These are phyloP conservation scores for Croton setiger DNA, from an alignment of 441 rosid species.

Conservation along the genomic window DNA sequence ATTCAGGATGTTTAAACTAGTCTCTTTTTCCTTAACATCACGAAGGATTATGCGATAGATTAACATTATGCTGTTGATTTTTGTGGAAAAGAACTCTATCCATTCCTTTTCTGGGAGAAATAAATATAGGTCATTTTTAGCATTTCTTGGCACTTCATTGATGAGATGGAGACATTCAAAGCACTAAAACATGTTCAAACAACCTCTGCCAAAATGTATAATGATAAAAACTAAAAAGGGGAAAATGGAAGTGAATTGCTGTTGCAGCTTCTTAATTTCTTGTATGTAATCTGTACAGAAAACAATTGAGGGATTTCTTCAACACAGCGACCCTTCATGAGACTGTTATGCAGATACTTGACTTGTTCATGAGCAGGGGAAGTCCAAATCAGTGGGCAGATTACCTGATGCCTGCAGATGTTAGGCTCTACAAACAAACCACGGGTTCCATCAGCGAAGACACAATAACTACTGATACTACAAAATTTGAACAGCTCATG, in stretches of 20 bases:
- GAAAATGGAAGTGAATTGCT: not conserved
- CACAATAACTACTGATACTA: constrained; percentile 24
- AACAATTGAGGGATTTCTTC: constrained; percentile 66
- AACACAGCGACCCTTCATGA: constrained; percentile 45
- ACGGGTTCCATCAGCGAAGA: constrained; percentile 30
- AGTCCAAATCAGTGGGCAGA: constrained; percentile 73
- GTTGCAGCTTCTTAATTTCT: constrained; percentile 10
- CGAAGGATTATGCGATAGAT: not conserved
- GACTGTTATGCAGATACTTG: constrained; percentile 59
- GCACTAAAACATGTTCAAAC: not conserved
- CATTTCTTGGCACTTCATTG: constrained; percentile 1
- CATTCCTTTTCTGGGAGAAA: not conserved
- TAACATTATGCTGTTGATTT: not conserved
- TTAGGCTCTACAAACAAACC: constrained; percentile 31
- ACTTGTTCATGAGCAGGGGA: constrained; percentile 66
- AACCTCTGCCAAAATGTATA: not conserved
- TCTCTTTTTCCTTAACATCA: not conserved
- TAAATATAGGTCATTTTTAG: not conserved
- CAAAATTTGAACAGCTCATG: constrained; percentile 81
- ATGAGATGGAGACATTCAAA: not conserved
- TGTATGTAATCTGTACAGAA: constrained; percentile 45
- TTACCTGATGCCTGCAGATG: constrained; percentile 66
- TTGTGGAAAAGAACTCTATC: not conserved
- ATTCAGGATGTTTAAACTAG: not conserved
- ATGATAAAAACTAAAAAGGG: not conserved